phyloP scores from a whole-genome alignment of 768 basidiomycete species.

The Termitomyces sp. region DNA sequence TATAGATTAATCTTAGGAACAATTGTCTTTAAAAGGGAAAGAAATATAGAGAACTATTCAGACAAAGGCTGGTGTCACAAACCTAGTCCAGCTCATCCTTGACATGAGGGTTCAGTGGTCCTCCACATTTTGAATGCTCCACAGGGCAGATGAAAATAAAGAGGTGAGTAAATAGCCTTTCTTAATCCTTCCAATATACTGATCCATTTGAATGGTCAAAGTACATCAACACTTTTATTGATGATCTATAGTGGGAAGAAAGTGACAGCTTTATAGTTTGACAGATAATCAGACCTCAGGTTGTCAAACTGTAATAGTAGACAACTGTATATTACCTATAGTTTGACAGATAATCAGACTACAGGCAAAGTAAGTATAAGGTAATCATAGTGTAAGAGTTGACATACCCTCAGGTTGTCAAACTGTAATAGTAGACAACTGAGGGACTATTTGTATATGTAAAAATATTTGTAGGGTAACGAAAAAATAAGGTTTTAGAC shows the following conservation, averaged over 20 bases:
- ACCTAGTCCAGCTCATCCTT: conserved; percentile 16
- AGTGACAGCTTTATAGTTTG: not conserved
- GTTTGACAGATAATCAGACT: too few species aligned
- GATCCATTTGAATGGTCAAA: not conserved
- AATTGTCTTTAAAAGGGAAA: conserved; percentile 20
- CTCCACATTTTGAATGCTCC: conserved; percentile 27
- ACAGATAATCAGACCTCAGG: too few species aligned
- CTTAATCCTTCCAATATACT: not conserved
- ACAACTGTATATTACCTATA: too few species aligned
- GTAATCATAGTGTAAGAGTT: too few species aligned
- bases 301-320: too few species aligned
- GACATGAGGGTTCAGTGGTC: conserved; percentile 27
- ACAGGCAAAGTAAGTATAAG: too few species aligned
- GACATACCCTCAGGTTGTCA: too few species aligned
- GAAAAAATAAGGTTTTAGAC: too few species aligned
- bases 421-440: too few species aligned
- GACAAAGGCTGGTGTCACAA: not conserved
- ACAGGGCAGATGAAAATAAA: conserved; percentile 3
- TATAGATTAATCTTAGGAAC: conserved; percentile 12
- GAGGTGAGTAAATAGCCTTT: not conserved
- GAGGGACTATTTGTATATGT: too few species aligned
- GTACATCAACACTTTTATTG: not conserved
- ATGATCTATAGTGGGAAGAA: not conserved
- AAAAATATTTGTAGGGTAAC: too few species aligned
- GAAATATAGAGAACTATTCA: conserved; percentile 13